Evolutionary conservation across 139 green algal genomes (phyloP), one percentile per base, ranked within the genome.

Genomic region (Volvox reticuliferus): DNA sequence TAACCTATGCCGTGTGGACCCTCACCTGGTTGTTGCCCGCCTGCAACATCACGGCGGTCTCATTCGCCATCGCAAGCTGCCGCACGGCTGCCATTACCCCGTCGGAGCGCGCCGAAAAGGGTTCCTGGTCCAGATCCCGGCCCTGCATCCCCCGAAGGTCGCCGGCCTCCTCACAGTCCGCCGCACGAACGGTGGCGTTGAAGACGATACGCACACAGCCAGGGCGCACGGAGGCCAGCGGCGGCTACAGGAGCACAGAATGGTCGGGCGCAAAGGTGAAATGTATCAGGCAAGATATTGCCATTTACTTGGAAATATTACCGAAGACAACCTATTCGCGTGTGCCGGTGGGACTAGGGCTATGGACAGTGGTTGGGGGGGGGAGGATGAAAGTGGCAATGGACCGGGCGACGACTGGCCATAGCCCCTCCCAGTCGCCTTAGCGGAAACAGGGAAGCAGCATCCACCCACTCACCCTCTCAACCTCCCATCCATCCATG

Each of bases 191-290:
- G 6, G 63, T 88, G 63, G 33, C 82, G 63, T 79, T 55, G 50
- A 35, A 63, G 13, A 79, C 35, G 32, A 88, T 36, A 6, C 82
- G 63, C 63, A 88, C 82, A 18, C 82, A 88, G 62, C 82, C 82
- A 6, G 82, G 82, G 33, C 82, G 82, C 22, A 63, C 63, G 32
- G 63, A 50, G 21, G 63, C 33, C 82, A 76, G 32, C 75, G 30
- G 75, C 12, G 75, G 75, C 71, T 79, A 30, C 21, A 79, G 22
- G 2, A 32, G 71, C 21, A 79, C 71, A 79, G 16, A 30, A 35
- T 20, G 14, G 71, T 14, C 1, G 21, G 71, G 21, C 44, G 44
- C 44, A 55, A 55, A 55, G 9, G 9, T 55, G 9, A 9, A 9
- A 55, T 55, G 44, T 55, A 55, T 55, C n/a, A 55, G 44, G 44